Base-by-base conservation (phyloP, 768 basidiomycete genomes). In the Lactarius psammicola region DNA sequence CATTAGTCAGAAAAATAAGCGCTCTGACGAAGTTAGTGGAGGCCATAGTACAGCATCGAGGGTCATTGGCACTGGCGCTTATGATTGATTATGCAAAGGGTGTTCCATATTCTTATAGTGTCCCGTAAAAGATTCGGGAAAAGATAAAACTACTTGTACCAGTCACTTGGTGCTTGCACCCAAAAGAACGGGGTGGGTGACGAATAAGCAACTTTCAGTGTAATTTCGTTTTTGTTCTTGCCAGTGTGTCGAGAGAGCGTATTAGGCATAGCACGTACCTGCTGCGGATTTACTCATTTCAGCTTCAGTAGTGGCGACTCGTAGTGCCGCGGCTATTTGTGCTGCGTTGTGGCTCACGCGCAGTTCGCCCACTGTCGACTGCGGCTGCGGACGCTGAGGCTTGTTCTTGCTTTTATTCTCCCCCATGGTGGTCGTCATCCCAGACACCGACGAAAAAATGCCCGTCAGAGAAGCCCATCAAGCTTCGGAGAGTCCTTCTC, bases 201-300 rank as follows among this genome's bases (percentile, higher is more conserved):
- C n/a, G n/a, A n/a, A n/a, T n/a, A n/a, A n/a, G n/a, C n/a, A n/a
- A n/a, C n/a, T n/a, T n/a, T n/a, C n/a, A n/a, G n/a, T n/a, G 34
- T 34, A 13, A 40, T 40, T 40, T 40, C 15, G 15, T 40, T 40
- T 17, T 40, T 40, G 38, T 40, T 40, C 33, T 34, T 8, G 33
- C 33, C 9, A 8, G 33, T n/a, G 34, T 34, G 34, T 34, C 34
- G 34, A 34, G 38, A 42, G 38, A 42, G 40, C 40, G 40, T 42
- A 42, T 18, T 18, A 42, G 17, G 18, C 18, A 18, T 5, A 42
- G 18, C 15, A 6, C 7, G 18, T 49, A 49, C 23, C 49, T 51
- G 49, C 49, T 51, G 49, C 49, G 49, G 23, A 51, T 51, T 49
- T 51, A 51, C 49, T 26, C 49, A 7, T 49, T 49, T 49, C 46